Evolutionary conservation across 805 yeast genomes (phyloP).

Genomic region (Candida golubevii): DNA sequence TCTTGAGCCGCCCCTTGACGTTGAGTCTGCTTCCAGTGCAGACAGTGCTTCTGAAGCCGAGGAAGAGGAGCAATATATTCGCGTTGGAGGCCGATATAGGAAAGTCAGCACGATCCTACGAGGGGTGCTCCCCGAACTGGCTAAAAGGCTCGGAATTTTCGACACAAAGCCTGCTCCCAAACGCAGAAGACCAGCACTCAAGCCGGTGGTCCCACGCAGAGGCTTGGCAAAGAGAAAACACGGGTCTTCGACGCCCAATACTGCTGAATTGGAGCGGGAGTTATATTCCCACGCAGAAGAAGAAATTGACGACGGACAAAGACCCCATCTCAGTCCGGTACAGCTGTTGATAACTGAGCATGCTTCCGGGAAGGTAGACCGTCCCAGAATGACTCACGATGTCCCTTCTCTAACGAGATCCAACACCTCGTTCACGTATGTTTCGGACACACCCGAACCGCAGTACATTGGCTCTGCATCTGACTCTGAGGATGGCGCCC

Average conservation of each 20-base stretch:
- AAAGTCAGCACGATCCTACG: conserved; percentile 29
- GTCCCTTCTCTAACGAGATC: conserved; percentile 3
- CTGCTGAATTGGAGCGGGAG: conserved; percentile 10
- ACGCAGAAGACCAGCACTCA: conserved; percentile 1
- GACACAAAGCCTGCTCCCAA: conserved; percentile 11
- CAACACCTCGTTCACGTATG: conserved; percentile 5
- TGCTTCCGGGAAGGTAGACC: not conserved
- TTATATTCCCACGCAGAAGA: conserved; percentile 1
- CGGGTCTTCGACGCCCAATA: conserved; percentile 1
- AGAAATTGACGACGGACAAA: not conserved
- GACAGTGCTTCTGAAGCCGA: not conserved
- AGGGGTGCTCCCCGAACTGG: conserved; percentile 40
- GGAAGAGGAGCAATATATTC: conserved; percentile 14
- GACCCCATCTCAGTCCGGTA: not conserved
- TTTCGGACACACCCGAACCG: conserved; percentile 8
- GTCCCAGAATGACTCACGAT: not conserved
- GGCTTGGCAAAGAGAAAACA: conserved; percentile 35
- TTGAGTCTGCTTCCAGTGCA: not conserved
- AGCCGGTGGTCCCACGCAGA: conserved; percentile 22
- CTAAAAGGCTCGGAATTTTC: conserved; percentile 28
- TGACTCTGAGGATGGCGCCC: conserved; percentile 5
- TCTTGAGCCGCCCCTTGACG: too few species aligned
- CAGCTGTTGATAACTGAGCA: not conserved
- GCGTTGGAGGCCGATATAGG: conserved; percentile 17
- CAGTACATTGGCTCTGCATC: conserved; percentile 7